Conservation (phyloP, 2,329 filamentous ascomycete species). For the Knoxdaviesia proteae region DNA sequence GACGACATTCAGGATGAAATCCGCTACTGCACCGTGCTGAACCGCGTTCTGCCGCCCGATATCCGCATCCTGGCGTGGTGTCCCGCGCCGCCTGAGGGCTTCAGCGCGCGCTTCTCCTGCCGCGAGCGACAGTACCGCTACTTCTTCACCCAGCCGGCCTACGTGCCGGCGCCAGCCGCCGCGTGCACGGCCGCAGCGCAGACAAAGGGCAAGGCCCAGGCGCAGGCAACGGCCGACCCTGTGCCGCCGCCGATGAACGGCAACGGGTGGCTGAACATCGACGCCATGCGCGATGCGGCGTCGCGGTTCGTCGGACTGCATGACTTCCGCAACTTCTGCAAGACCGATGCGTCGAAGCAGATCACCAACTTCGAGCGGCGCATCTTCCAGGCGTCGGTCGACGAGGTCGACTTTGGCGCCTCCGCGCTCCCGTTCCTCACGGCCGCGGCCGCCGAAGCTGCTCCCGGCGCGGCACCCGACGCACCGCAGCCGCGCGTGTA, state of each 20-base stretch:
- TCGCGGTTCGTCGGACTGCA: constrained; percentile 62
- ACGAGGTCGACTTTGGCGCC: constrained; percentile 37
- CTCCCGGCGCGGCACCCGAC: background rate
- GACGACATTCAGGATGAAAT: constrained; percentile 65
- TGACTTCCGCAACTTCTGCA: constrained; percentile 96
- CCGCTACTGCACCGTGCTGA: constrained; percentile 64
- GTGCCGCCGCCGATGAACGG: constrained; percentile 7
- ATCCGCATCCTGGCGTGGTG: constrained; percentile 91
- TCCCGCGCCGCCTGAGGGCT: constrained; percentile 54
- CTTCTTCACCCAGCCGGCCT: constrained; percentile 92
- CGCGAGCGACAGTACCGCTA: constrained; percentile 83
- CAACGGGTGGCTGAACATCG: constrained; percentile 64
- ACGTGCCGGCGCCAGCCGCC: constrained; percentile 31
- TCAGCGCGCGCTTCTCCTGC: constrained; percentile 85
- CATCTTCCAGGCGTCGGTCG: constrained; percentile 64
- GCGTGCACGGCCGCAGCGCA: constrained; percentile 25
- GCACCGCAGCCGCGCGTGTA: constrained; percentile 31
- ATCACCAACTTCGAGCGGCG: constrained; percentile 62
- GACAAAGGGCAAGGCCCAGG: background rate
- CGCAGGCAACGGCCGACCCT: background rate
- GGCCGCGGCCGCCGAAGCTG: constrained; percentile 14
- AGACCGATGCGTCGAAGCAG: constrained; percentile 76
- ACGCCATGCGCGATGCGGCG: constrained; percentile 67
- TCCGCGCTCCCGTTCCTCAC: constrained; percentile 35
- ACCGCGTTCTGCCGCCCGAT: constrained; percentile 70